A percentile compares a stretch with the other conserved stretches of the same genome.
Conservation (phyloP, 306 rosid genomes). For the Begonia masoniana region DNA sequence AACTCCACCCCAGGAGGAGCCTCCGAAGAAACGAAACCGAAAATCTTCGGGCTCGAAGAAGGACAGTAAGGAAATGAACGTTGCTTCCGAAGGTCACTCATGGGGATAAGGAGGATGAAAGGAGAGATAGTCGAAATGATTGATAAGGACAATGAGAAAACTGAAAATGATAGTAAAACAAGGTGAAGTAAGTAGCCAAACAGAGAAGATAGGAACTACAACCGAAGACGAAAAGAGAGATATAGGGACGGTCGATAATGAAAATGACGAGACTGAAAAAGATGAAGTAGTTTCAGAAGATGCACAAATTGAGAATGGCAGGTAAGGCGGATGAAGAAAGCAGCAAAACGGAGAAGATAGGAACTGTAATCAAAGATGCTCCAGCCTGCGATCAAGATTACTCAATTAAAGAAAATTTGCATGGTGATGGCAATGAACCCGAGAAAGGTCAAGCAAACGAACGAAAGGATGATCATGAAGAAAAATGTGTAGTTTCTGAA, state of each 20-base stretch:
- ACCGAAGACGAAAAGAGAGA: neutral
- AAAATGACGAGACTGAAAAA: slow-evolving; percentile 5
- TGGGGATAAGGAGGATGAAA: slow-evolving; percentile 15
- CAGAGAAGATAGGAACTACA: slow-evolving; percentile 8
- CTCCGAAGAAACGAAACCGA: slow-evolving; percentile 57
- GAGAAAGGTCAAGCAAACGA: slow-evolving; percentile 7
- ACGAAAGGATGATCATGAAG: neutral
- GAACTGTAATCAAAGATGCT: neutral
- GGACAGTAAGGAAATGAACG: slow-evolving; percentile 26
- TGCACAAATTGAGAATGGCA: slow-evolving; percentile 20
- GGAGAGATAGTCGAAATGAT: slow-evolving; percentile 16
- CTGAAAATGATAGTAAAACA: slow-evolving; percentile 21
- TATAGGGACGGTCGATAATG: neutral
- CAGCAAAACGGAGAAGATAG: slow-evolving; percentile 9
- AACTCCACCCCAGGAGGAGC: slow-evolving; percentile 52
- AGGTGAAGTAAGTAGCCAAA: slow-evolving; percentile 8
- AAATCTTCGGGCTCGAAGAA: slow-evolving; percentile 48
- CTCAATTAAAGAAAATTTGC: slow-evolving; percentile 4
- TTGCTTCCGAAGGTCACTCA: slow-evolving; percentile 16
- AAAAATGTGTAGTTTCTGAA: slow-evolving; percentile 4
- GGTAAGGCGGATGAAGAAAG: slow-evolving; percentile 14
- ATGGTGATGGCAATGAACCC: slow-evolving; percentile 18
- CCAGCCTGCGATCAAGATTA: neutral
- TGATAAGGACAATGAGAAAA: slow-evolving; percentile 11
- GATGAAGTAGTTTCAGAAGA: slow-evolving; percentile 13